Conservation (phyloP, 2,329 filamentous ascomycete genomes). For the Microdochium trichocladiopsis region DNA sequence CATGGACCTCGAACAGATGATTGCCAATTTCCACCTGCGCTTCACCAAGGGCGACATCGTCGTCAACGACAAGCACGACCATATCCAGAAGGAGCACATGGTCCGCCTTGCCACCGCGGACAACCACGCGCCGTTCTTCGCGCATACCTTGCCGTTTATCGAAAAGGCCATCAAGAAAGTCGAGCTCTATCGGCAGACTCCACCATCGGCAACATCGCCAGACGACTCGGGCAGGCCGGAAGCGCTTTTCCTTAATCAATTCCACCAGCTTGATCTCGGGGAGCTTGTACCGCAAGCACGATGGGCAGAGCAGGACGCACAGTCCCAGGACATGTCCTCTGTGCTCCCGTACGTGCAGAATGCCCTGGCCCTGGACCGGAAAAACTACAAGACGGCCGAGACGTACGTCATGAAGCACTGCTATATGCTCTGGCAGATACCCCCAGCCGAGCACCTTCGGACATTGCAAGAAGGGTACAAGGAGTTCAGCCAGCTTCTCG, state of each 20-base stretch:
- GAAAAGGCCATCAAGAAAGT: neutral
- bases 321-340: neutral
- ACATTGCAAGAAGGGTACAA: constrained; percentile 3
- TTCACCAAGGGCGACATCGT: constrained; percentile 89
- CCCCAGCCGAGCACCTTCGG: constrained; percentile 4
- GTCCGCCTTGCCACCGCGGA: constrained; percentile 1
- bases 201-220: neutral
- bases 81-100: constrained; percentile 50
- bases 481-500: constrained; percentile 1
- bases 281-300: neutral
- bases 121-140: constrained; percentile 1
- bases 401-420: constrained; percentile 1
- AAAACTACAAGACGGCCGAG: neutral
- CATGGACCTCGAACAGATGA: constrained; percentile 63
- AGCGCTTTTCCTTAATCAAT: neutral
- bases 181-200: neutral
- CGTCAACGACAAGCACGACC: constrained; percentile 74
- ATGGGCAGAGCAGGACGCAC: neutral
- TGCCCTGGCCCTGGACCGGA: neutral
- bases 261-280: neutral
- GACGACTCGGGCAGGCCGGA: neutral
- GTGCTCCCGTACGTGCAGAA: neutral
- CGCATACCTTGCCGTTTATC: constrained; percentile 2
- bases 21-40: constrained; percentile 68
- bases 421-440: constrained; percentile 18